Conservation (phyloP, 352 stramenopile species). For the Pythium dissotocum region DNA sequence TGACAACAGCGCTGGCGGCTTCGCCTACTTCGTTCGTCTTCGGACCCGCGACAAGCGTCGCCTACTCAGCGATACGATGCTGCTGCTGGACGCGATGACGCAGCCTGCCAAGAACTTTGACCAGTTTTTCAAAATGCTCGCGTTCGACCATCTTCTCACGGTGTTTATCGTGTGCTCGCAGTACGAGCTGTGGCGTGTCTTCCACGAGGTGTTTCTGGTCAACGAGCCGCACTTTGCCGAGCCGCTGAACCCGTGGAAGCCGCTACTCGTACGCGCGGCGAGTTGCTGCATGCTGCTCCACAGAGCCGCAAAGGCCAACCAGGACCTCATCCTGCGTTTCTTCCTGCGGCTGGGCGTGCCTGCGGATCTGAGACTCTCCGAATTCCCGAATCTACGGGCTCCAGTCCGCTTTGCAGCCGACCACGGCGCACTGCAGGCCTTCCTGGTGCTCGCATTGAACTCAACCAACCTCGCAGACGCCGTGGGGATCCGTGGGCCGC, state of each 20-base stretch:
- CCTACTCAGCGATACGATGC: slow-evolving; percentile 23
- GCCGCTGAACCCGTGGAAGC: slow-evolving; percentile 47
- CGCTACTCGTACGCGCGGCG: slow-evolving; percentile 42
- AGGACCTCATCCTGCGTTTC: slow-evolving; percentile 42
- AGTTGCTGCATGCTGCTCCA: slow-evolving; percentile 50
- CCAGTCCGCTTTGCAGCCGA: slow-evolving; percentile 57
- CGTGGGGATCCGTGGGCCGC: slow-evolving; percentile 3
- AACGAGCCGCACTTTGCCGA: slow-evolving; percentile 39
- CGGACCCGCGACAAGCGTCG: slow-evolving; percentile 24
- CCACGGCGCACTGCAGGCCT: slow-evolving; percentile 41
- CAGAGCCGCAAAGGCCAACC: slow-evolving; percentile 48
- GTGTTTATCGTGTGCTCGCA: slow-evolving; percentile 51
- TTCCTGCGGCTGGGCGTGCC: slow-evolving; percentile 48
- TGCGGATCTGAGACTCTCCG: slow-evolving; percentile 35
- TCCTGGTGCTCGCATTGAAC: slow-evolving; percentile 42
- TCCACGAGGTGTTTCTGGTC: slow-evolving; percentile 42
- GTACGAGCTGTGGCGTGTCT: slow-evolving; percentile 49
- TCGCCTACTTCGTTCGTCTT: not conserved
- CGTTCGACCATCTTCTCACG: slow-evolving; percentile 47
- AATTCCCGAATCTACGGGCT: slow-evolving; percentile 27
- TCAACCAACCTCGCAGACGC: slow-evolving; percentile 30
- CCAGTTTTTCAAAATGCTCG: slow-evolving; percentile 39
- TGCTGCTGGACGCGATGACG: slow-evolving; percentile 36
- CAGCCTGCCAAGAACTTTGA: slow-evolving; percentile 32
- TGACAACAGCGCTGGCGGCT: not conserved